These are phyloP conservation scores for Pseudogymnoascus sp. DNA, from an alignment of 2,329 filamentous ascomycete genomes.

Conservation along the genomic window DNA sequence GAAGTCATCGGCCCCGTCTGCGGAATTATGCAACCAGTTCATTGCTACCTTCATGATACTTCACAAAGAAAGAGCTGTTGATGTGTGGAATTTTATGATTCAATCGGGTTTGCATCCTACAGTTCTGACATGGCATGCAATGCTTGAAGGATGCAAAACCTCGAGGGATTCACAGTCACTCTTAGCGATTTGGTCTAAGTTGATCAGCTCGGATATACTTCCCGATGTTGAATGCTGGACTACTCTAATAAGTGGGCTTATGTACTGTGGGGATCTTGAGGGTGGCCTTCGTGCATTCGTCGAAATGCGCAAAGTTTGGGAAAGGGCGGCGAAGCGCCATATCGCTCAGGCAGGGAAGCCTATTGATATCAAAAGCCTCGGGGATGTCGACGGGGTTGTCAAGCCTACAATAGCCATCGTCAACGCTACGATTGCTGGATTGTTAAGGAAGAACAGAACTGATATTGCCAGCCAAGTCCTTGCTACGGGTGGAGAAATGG, in stretches of 20 bases:
- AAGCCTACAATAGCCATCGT: conserved; percentile 55
- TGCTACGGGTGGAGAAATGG: conserved; percentile 34
- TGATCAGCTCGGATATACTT: conserved; percentile 46
- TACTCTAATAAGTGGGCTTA: conserved; percentile 56
- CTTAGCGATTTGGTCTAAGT: conserved; percentile 57
- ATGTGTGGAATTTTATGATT: conserved; percentile 49
- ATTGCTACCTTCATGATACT: conserved; percentile 39
- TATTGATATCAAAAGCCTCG: conserved; percentile 23
- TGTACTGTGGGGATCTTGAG: conserved; percentile 44
- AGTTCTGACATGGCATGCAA: conserved; percentile 59
- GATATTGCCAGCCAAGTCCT: conserved; percentile 46
- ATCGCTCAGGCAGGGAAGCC: conserved; percentile 19
- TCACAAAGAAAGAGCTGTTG: conserved; percentile 37
- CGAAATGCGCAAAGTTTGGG: conserved; percentile 57
- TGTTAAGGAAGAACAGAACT: conserved; percentile 43
- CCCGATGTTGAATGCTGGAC: conserved; percentile 64
- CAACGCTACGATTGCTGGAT: conserved; percentile 59
- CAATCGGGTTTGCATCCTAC: conserved; percentile 48
- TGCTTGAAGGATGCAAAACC: conserved; percentile 62
- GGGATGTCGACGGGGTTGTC: conserved; percentile 33
- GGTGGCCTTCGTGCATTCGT: conserved; percentile 54
- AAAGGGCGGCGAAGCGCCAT: conserved; percentile 19
- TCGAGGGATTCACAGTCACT: conserved; percentile 51
- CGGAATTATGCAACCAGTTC: conserved; percentile 35
- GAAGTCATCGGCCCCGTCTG: conserved; percentile 17